Evolutionary conservation across 371 early-diverging fungal species (phyloP).

Genomic region (Dichotomocladium elegans): DNA sequence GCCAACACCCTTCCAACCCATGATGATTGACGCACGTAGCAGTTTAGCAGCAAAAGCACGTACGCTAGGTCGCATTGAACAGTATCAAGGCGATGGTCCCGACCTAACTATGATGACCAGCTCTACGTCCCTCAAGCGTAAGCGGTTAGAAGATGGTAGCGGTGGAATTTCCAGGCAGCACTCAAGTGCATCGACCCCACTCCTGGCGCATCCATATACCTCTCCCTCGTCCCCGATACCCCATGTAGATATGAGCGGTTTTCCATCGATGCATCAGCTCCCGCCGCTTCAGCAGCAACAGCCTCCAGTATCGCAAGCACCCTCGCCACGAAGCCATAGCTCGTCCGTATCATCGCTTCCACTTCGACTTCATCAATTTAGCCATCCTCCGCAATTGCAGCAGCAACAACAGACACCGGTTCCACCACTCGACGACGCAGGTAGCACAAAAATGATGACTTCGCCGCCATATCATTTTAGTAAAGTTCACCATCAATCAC

Average conservation of each 20-base stretch:
- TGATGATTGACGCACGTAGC: conserved; percentile 11
- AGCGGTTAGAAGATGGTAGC: conserved; percentile 11
- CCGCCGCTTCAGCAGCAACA: conserved; percentile 8
- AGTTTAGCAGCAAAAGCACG: conserved; percentile 37
- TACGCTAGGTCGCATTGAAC: conserved; percentile 20
- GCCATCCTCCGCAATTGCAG: neutral
- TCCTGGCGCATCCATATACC: conserved; percentile 15
- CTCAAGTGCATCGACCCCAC: conserved; percentile 38
- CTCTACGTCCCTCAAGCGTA: conserved; percentile 34
- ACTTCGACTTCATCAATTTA: neutral
- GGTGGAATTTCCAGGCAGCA: no score
- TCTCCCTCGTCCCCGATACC: conserved; percentile 12
- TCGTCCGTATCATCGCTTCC: conserved; percentile 1
- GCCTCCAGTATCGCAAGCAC: neutral
- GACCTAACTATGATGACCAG: conserved; percentile 27
- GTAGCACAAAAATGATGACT: conserved; percentile 2
- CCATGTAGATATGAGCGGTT: conserved; percentile 15
- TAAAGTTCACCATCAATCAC: conserved; percentile 8
- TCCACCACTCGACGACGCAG: no score
- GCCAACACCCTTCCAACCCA: conserved; percentile 2
- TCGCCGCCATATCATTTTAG: conserved; percentile 9
- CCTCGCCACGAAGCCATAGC: conserved; percentile 15
- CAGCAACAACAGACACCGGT: no score
- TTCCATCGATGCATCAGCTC: conserved; percentile 12
- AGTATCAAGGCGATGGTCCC: conserved; percentile 13